A percentile compares a stretch with the other conserved stretches of the same genome.
phyloP scores from a whole-genome alignment of 1,284 basidiomycete species.

The Grifola frondosa region DNA sequence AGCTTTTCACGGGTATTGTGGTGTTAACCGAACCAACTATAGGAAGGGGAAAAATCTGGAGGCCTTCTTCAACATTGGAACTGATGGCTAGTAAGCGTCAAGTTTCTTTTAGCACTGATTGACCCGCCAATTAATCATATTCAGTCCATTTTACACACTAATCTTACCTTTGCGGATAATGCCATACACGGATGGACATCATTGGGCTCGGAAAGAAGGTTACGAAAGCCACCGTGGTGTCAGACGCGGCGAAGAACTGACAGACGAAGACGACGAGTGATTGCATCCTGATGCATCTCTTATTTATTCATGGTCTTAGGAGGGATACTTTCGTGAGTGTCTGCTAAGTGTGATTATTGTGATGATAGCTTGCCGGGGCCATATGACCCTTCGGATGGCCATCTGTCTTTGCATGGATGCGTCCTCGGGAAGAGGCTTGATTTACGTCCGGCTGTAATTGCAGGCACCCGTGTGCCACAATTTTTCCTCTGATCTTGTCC shows the following conservation, averaged over 20 bases:
- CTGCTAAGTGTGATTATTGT: constrained; percentile 9
- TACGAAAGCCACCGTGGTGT: constrained; percentile 60
- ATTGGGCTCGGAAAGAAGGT: constrained; percentile 74
- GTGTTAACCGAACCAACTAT: not conserved
- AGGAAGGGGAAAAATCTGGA: constrained; percentile 70
- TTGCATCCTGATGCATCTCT: not conserved
- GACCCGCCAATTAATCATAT: constrained; percentile 1
- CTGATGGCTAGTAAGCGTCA: constrained; percentile 69
- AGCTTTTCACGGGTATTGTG: not conserved
- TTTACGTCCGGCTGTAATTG: constrained; percentile 47
- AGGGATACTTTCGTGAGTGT: constrained; percentile 24
- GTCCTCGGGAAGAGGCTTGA: constrained; percentile 49
- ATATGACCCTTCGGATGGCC: constrained; percentile 64
- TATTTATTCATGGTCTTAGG: not conserved
- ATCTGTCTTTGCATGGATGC: constrained; percentile 3
- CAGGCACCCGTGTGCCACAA: constrained; percentile 4
- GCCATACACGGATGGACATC: constrained; percentile 85
- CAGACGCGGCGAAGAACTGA: constrained; percentile 66
- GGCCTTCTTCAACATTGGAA: constrained; percentile 88
- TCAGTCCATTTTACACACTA: constrained; percentile 73
- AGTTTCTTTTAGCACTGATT: not conserved
- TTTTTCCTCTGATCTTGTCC: constrained; percentile 8
- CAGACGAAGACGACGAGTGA: constrained; percentile 62
- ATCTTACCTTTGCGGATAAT: constrained; percentile 78
- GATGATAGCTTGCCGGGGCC: constrained; percentile 77